Base-by-base conservation (phyloP, 352 stramenopile species). In the Pythium sp. region DNA sequence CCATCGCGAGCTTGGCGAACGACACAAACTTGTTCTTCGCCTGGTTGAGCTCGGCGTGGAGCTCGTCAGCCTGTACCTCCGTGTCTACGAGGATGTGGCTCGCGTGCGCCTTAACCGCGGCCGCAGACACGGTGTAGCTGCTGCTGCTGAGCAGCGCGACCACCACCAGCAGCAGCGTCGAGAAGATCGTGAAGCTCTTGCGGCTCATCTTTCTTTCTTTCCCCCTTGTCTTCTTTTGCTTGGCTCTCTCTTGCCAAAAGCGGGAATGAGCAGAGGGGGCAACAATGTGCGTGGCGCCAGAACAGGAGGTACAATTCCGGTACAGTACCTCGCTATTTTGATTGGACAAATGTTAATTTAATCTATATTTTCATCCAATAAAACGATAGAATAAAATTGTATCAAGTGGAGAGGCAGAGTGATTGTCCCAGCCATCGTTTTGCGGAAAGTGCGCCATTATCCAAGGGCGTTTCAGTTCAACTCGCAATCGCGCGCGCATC, bases 31-130 rank as follows among this genome's bases (percentile, higher is more conserved):
- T 76, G 70, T 93, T 82, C 22, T 71, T 66, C 2, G 82, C 70
- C 32, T 75, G 73, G 41, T 61, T 49, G 57, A 94, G 72, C 72
- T 93, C 65, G 62, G 76, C 71, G 58, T 86, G 75, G 28, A 93
- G 64, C 5, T 72, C 76, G 59, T 94, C 85, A 14, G 79, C 84
- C 55, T 92, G 74, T 5, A 65, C 70, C 63, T 94, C 87, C 55
- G 80, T 80, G 67, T 89, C 79, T 56, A 94, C 85, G 59, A 94
- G 80, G 65, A 94, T 92, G 72, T 94, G 87, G 73, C 87, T 93
- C 38, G 87, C 87, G 62, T 88, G 83, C 47, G 84, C 83, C 53
- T 82, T 76, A 14, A 55, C 22, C 15, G 55, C 49, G 6, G 26
- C 36, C 43, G 59, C 54, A 7, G 58, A 57, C 36, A 41, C 65